phyloP scores from a whole-genome alignment of 2,329 filamentous ascomycete genomes.

The Neoscytalidium dimidiatum region DNA sequence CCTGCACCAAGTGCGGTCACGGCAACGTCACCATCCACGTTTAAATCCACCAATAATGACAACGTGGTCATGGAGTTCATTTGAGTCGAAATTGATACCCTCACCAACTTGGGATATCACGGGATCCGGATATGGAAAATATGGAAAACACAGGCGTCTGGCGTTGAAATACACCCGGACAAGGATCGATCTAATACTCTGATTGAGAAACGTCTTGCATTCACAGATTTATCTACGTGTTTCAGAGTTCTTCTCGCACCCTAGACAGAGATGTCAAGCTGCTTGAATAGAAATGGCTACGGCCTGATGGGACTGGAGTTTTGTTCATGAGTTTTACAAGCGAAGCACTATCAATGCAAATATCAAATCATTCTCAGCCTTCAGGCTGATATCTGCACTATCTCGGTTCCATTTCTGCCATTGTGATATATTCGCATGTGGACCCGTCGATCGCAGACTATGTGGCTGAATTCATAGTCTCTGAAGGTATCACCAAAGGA shows the following conservation, averaged over 20 bases:
- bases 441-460: too few relatives aligned
- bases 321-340: neutral
- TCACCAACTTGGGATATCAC: neutral
- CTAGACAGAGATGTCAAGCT: neutral
- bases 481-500: too few relatives aligned
- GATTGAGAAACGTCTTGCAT: neutral
- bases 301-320: neutral
- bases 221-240: neutral
- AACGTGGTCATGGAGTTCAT: neutral
- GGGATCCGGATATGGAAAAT: neutral
- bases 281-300: neutral
- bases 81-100: neutral
- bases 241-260: neutral
- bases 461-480: too few relatives aligned
- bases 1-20: slow-evolving; percentile 17
- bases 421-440: too few relatives aligned
- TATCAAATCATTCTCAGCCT: neutral
- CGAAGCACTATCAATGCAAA: neutral
- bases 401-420: neutral
- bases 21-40: slow-evolving; percentile 9
- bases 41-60: neutral
- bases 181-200: neutral
- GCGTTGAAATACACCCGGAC: slow-evolving; percentile 7
- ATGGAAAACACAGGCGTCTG: neutral
- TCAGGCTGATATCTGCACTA: neutral